Conservation (phyloP, 2,329 filamentous ascomycete species). For the Colletotrichum theobromicola region DNA sequence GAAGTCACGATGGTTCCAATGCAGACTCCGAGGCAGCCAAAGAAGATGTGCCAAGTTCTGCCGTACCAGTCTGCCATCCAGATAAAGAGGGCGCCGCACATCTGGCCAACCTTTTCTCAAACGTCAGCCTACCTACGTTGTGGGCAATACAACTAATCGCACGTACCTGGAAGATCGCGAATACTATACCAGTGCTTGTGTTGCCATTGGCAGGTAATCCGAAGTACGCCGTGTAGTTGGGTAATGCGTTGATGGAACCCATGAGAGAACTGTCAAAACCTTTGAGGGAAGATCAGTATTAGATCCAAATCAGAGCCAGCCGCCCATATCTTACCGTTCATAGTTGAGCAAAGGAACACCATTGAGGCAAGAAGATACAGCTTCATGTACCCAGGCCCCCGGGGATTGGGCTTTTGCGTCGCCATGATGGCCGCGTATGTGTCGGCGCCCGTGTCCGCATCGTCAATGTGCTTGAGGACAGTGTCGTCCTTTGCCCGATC, state of each 20-base stretch:
- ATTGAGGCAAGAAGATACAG: constrained; percentile 31
- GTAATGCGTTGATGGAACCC: constrained; percentile 45
- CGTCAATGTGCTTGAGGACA: constrained; percentile 3
- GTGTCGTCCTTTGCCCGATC: not conserved
- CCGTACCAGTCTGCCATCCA: constrained; percentile 51
- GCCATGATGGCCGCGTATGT: constrained; percentile 38
- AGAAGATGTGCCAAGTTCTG: constrained; percentile 45
- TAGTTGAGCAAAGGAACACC: constrained; percentile 42
- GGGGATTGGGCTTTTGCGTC: constrained; percentile 31
- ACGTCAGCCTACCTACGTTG: not conserved
- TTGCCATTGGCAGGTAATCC: constrained; percentile 36
- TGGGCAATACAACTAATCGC: not conserved
- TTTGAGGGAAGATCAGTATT: not conserved
- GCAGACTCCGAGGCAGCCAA: constrained; percentile 52
- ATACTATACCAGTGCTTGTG: constrained; percentile 46
- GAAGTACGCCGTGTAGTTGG: constrained; percentile 44
- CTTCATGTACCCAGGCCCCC: constrained; percentile 32
- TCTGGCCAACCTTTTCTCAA: constrained; percentile 40
- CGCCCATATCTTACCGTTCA: constrained; percentile 35
- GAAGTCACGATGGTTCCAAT: constrained; percentile 56
- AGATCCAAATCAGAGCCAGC: accelerated
- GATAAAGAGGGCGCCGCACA: constrained; percentile 45
- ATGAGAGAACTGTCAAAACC: constrained; percentile 47
- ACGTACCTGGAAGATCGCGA: constrained; percentile 43
- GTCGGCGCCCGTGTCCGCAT: constrained; percentile 25